phyloP scores from a whole-genome alignment of 495 filamentous ascomycete genomes.

The Glonium stellatum region DNA sequence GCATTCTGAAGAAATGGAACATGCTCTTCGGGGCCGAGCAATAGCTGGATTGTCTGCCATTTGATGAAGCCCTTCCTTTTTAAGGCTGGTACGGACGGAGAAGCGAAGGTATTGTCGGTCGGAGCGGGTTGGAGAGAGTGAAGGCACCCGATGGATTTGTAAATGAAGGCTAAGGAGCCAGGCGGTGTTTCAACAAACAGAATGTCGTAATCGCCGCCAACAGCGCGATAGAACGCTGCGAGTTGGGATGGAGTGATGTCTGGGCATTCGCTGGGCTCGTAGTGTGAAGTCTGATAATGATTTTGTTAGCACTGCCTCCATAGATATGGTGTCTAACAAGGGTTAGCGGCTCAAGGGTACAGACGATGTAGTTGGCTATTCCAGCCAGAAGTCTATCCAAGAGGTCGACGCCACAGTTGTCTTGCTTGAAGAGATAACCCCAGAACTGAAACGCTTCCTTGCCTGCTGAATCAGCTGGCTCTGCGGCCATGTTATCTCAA shows the following conservation, averaged over 20 bases:
- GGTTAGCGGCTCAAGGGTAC: slow-evolving; percentile 28
- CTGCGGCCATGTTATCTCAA: slow-evolving; percentile 17
- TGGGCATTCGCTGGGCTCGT: slow-evolving; percentile 57
- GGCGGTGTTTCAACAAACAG: slow-evolving; percentile 76
- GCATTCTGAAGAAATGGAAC: slow-evolving; percentile 76
- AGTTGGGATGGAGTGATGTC: slow-evolving; percentile 76
- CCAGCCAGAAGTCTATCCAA: slow-evolving; percentile 73
- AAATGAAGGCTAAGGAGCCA: slow-evolving; percentile 77
- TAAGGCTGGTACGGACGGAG: slow-evolving; percentile 74
- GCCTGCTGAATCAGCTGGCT: slow-evolving; percentile 1
- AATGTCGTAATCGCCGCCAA: slow-evolving; percentile 83
- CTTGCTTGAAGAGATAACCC: slow-evolving; percentile 73
- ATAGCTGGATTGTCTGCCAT: slow-evolving; percentile 89
- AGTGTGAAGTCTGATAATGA: slow-evolving; percentile 47
- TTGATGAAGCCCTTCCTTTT: slow-evolving; percentile 77
- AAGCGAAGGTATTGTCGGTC: slow-evolving; percentile 59
- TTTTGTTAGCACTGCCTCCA: slow-evolving; percentile 15
- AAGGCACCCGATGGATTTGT: slow-evolving; percentile 83
- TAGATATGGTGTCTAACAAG: background rate
- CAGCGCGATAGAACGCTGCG: slow-evolving; percentile 76
- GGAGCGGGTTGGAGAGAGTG: slow-evolving; percentile 49
- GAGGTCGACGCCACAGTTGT: slow-evolving; percentile 68
- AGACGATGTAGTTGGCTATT: slow-evolving; percentile 75
- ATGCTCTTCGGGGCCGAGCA: slow-evolving; percentile 84
- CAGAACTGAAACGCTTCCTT: slow-evolving; percentile 51